Base-by-base conservation (phyloP, 1,284 basidiomycete species). In the Tilletiopsis washingtonensis region DNA sequence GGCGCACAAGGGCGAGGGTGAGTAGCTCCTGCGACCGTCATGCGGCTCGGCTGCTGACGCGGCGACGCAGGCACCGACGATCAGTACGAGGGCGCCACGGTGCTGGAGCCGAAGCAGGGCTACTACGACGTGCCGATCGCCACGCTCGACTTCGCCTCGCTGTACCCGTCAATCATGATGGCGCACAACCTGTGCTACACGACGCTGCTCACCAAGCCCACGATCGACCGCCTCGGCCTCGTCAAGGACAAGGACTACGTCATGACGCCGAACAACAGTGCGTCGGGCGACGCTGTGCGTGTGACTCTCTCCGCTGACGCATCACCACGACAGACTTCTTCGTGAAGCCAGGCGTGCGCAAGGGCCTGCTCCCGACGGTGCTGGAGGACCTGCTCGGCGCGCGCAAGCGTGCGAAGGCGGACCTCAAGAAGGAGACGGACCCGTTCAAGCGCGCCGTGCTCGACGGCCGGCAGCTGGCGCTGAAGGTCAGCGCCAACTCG, bases 81-180 rank as follows among this genome's bases (percentile, higher is more conserved):
- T 43, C 69, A 70, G 43, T 73, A 73, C 54, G 70, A 73, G 49
- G 70, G 70, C 25, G 70, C 70, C 11, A 73, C 70, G 6, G 70
- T 73, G 1, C 51, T 73, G 15, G 70, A 73, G 41, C 70, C 70
- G n/a, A 64, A 64, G 43, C 62, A 67, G 25, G 70, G 70, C 39
- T 73, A 73, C 60, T 73, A 73, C 40, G 69, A 73, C 54, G 57
- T 57, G 44, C 70, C 70, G 21, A 64, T 73, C 26, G 63, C 70
- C 15, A 73, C 70, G 14, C 59, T 73, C 27, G 70, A 73, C 59
- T 73, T 73, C 51, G 69, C 69, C 4, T 73, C 70, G 25, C 64
- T 73, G 21, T 73, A 73, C 34, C 70, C 70, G 1, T 71, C 69
- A 5, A 71, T 73, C 48, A 73, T 73, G 70, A 71, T 71, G 70